These are phyloP conservation scores for Raddia guianensis DNA, from an alignment of 176 grass and related monocot species.

Conservation along the genomic window DNA sequence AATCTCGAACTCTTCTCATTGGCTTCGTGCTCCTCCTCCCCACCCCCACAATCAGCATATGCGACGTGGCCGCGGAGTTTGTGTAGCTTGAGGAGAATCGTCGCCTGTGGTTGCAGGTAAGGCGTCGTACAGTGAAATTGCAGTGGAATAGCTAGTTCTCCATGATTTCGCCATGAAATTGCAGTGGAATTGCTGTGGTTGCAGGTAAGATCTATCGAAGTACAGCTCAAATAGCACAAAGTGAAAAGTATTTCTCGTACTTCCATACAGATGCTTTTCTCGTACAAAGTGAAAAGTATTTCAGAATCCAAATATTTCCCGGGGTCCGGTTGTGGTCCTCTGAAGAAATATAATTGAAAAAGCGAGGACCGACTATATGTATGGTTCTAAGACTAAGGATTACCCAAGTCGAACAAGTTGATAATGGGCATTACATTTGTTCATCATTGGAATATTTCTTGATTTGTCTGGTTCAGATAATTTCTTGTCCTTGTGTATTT, in stretches of 20 bases:
- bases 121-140: no score
- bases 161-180: not conserved
- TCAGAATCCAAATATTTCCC: not conserved
- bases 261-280: no score
- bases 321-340: no score
- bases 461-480: not conserved
- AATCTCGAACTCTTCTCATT: not conserved
- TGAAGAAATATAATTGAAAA: not conserved
- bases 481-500: not conserved
- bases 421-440: not conserved
- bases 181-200: no score
- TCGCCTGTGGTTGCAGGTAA: not conserved
- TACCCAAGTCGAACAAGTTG: not conserved
- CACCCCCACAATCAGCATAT: constrained; percentile 18
- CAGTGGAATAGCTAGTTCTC: not conserved
- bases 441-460: no score
- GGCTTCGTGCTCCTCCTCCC: constrained; percentile 27
- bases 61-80: constrained; percentile 38
- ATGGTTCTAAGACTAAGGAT: not conserved
- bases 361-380: not conserved
- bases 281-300: no score
- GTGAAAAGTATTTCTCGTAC: no score
- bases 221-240: no score
- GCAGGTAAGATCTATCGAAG: not conserved
- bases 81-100: constrained; percentile 26